Base-by-base conservation (phyloP, 2,329 filamentous ascomycete species). In the Colletotrichum sp. region DNA sequence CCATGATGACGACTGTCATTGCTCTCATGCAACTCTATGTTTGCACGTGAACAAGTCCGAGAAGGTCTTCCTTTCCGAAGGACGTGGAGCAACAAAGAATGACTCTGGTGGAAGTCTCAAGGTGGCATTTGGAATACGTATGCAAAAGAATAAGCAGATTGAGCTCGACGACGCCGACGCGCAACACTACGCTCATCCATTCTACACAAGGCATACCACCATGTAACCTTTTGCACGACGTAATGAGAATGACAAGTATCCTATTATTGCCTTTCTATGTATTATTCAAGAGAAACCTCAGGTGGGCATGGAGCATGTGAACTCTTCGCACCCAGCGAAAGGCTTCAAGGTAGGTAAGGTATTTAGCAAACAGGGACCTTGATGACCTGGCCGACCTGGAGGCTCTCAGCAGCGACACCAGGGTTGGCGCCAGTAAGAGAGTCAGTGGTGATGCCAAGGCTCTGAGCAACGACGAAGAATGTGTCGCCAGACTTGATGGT, bases 401-500 rank as follows among this genome's bases (percentile, higher is more conserved):
- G 71, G 15, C 3, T 27, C 43, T 65, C 43, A 8, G 71, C 43
- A 12, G 12, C 25, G 27, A 70, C 67, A 8, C 43, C 66, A 12
- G 66, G 66, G 66, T 74, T 74, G 39, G 58, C 71, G 32, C 32
- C 71, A 18, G 22, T 65, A 56, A 74, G 56, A 3, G 71, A 60
- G 18, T 70, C 58, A 6, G 25, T 30, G 58, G 71, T 71, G 32
- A 74, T 71, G 7, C 58, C 95, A 80, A 97, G 97, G 18, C 92
- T 93, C 83, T 97, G 93, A 13, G 95, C 94, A 79, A 97, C 96
- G 83, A 95, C 92, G 7, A 93, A 95, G 82, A 97, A 86, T 10
- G 90, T 91, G 88, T 95, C 93, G 62, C 95, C 95, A 1, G 95
- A 95, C 87, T 94, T 94, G 82, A 97, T 94, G 81, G 89, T 93